phyloP scores from a whole-genome alignment of 257 asterid species.

The Orobanche coerulescens region DNA sequence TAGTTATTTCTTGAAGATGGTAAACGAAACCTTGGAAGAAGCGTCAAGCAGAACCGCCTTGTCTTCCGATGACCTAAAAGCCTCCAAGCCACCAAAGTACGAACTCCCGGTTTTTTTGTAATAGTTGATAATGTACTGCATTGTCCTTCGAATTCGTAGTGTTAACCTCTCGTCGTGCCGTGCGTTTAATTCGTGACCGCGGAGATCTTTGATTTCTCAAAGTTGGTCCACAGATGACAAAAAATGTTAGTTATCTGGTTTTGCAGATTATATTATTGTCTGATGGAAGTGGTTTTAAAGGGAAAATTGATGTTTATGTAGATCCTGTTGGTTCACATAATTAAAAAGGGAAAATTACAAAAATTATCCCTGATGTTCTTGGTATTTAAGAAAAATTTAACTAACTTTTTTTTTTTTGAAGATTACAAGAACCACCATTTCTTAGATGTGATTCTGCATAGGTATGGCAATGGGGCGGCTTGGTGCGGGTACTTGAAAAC shows the following conservation, averaged over 20 bases:
- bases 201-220: not conserved
- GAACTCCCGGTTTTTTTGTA: constrained; percentile 41
- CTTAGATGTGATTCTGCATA: too few relatives aligned
- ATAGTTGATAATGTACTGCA: not conserved
- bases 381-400: too few relatives aligned
- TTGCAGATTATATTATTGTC: not conserved
- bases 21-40: constrained; percentile 35
- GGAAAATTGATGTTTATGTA: too few relatives aligned
- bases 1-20: constrained; percentile 74
- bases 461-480: too few relatives aligned
- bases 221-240: not conserved
- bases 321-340: too few relatives aligned
- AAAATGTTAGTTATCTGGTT: not conserved
- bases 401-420: too few relatives aligned
- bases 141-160: not conserved
- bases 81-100: constrained; percentile 18
- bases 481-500: too few relatives aligned
- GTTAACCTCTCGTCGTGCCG: not conserved
- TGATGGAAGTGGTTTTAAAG: not conserved
- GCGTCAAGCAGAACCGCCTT: constrained; percentile 39
- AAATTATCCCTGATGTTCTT: too few relatives aligned
- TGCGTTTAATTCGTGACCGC: not conserved
- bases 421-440: too few relatives aligned
- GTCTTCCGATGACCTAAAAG: constrained; percentile 23
- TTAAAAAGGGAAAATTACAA: too few relatives aligned